These are phyloP conservation scores for Boletus coccyginus DNA, from an alignment of 768 basidiomycete species.

Conservation along the genomic window DNA sequence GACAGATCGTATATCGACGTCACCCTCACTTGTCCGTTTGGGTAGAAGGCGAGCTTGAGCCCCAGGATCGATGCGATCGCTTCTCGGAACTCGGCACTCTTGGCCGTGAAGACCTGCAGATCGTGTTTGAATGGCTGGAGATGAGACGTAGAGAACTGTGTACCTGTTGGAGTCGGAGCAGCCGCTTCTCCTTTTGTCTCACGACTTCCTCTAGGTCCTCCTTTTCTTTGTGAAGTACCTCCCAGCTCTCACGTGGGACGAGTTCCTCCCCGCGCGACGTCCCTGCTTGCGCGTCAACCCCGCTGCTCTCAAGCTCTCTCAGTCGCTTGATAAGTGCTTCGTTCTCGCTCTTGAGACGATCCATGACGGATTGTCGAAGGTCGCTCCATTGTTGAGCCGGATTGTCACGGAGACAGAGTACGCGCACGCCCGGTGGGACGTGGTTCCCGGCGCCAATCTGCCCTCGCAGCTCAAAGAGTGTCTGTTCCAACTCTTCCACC, in stretches of 20 bases:
- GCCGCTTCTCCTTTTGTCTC: conserved; percentile 77
- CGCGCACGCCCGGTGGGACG: conserved; percentile 66
- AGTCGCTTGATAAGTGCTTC: conserved; percentile 71
- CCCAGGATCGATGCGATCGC: conserved; percentile 88
- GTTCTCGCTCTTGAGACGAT: conserved; percentile 80
- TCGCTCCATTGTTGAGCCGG: conserved; percentile 84
- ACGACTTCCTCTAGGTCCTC: conserved; percentile 60
- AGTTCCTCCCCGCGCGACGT: conserved; percentile 28
- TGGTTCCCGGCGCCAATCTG: conserved; percentile 75
- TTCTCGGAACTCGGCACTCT: conserved; percentile 88
- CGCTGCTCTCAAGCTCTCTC: conserved; percentile 53
- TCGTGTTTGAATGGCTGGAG: no score
- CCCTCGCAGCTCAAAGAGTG: conserved; percentile 72
- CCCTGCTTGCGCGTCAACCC: conserved; percentile 21
- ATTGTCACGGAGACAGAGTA: conserved; percentile 70
- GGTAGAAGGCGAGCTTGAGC: conserved; percentile 88
- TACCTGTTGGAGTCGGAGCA: conserved; percentile 79
- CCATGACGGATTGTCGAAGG: conserved; percentile 69
- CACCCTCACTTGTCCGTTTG: conserved; percentile 85
- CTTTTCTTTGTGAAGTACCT: conserved; percentile 67
- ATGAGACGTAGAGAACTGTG: not conserved
- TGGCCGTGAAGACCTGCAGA: conserved; percentile 74
- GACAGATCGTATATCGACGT: conserved; percentile 88
- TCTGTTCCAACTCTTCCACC: conserved; percentile 74
- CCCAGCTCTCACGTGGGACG: conserved; percentile 80